Base-by-base conservation (phyloP, 352 stramenopile genomes). In the Phytophthora foliorum region DNA sequence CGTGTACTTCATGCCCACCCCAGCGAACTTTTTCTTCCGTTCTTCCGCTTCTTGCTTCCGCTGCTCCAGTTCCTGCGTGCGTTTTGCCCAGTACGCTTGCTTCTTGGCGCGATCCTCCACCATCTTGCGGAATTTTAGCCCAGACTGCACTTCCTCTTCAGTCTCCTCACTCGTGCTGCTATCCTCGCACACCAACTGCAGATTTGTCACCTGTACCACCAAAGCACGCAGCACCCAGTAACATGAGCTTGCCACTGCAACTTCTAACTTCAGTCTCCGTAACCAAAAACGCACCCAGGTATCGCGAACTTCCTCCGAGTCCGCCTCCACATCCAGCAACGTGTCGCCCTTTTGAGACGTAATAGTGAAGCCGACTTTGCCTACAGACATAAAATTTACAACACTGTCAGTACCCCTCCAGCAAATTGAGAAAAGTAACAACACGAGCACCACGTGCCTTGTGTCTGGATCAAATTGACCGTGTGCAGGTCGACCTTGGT, bases 1-100 rank as follows among this genome's bases (percentile, higher is more conserved):
- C 3, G 88, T 95, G 69, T 94, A 95, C 65, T 93, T 95, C 79
- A 94, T 91, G 6, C 88, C 88, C 6, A 74, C 76, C 27, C 78
- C 74, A 7, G 81, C 74, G 54, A 93, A 92, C 60, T 90, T 78
- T 54, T 93, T 92, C 68, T 95, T 95, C 29, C 84, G 75, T 55
- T 93, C 86, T 57, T 93, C 86, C 14, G 88, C 86, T 53, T 94
- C 84, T 48, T 74, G 65, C 58, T 94, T 90, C 17, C 85, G 81
- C 31, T 93, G 74, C 63, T 93, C 83, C 4, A 95, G 74, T 57
- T 93, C 88, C 59, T 92, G 74, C 5, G 85, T 90, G 27, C 88
- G 86, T 65, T 92, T 87, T 2, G 72, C 62, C 88, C 88, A 95
- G 67, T 95, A 95, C 39, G 67, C 77, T 62, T 93, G 85, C 67